Evolutionary conservation across 148 eudicot species (phyloP).

Genomic region (Fallopia convolvulus): DNA sequence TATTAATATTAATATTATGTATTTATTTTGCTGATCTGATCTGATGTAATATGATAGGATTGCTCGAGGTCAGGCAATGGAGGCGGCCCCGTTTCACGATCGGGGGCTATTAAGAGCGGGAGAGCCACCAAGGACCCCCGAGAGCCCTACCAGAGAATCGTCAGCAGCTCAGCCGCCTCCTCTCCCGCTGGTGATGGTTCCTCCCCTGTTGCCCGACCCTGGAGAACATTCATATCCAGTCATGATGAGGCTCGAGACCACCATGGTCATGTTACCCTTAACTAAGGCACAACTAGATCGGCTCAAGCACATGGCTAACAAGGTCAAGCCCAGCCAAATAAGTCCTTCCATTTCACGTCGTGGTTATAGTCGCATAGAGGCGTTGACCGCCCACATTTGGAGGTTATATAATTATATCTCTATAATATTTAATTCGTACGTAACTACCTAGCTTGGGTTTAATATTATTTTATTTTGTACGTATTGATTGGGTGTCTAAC

Average conservation of each 20-base stretch:
- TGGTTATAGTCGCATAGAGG: not conserved
- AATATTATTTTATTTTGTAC: too few species aligned
- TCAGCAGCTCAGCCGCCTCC: not conserved
- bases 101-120: not conserved
- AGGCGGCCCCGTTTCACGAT: not conserved
- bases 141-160: not conserved
- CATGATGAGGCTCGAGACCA: not conserved
- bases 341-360: not conserved
- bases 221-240: not conserved
- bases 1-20: too few species aligned
- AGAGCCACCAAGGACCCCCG: not conserved
- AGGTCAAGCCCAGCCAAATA: not conserved
- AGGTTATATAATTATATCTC: too few species aligned
- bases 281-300: not conserved
- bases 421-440: too few species aligned
- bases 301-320: not conserved
- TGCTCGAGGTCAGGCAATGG: not conserved
- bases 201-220: not conserved
- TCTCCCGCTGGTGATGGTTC: not conserved
- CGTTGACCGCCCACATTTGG: conserved; percentile 2
- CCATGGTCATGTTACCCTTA: not conserved
- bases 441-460: too few species aligned
- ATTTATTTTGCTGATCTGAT: too few species aligned
- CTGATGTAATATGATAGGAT: not conserved
- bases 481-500: too few species aligned